These are phyloP conservation scores for Kondoa malvinella DNA, from an alignment of 768 basidiomycete genomes.

Conservation along the genomic window DNA sequence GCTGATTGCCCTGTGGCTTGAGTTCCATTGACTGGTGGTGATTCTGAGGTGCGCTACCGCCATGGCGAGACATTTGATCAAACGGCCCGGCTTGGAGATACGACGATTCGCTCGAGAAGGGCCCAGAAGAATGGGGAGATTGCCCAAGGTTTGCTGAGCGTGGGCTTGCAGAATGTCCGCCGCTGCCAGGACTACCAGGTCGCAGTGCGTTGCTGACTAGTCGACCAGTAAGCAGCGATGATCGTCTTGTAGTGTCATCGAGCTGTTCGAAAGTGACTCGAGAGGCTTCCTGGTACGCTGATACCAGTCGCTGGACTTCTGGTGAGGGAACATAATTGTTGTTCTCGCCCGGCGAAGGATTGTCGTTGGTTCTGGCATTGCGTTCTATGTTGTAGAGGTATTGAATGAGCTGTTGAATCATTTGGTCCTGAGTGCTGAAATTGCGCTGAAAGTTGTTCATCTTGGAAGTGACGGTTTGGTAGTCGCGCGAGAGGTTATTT, in stretches of 20 bases:
- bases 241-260: slow-evolving; percentile 49
- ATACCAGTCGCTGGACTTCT: slow-evolving; percentile 25
- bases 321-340: slow-evolving; percentile 22
- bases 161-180: neutral
- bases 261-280: slow-evolving; percentile 54
- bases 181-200: neutral
- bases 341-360: slow-evolving; percentile 5
- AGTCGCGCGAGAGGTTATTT: slow-evolving; percentile 45
- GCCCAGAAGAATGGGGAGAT: neutral
- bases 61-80: too few species aligned
- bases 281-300: slow-evolving; percentile 43
- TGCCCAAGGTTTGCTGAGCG: too few species aligned
- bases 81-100: neutral
- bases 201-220: neutral
- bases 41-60: too few species aligned
- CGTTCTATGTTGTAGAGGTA: slow-evolving; percentile 59
- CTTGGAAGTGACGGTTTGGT: slow-evolving; percentile 51
- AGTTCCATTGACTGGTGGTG: too few species aligned
- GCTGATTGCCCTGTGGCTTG: too few species aligned
- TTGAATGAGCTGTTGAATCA: slow-evolving; percentile 64
- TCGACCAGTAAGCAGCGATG: neutral
- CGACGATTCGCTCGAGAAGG: neutral
- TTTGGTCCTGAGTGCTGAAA: slow-evolving; percentile 63
- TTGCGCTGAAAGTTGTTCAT: slow-evolving; percentile 55
- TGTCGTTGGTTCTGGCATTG: slow-evolving; percentile 32